Evolutionary conservation across 2,329 filamentous ascomycete species (phyloP), one percentile per base, ranked within the genome.

Genomic region (Amphichorda felina): DNA sequence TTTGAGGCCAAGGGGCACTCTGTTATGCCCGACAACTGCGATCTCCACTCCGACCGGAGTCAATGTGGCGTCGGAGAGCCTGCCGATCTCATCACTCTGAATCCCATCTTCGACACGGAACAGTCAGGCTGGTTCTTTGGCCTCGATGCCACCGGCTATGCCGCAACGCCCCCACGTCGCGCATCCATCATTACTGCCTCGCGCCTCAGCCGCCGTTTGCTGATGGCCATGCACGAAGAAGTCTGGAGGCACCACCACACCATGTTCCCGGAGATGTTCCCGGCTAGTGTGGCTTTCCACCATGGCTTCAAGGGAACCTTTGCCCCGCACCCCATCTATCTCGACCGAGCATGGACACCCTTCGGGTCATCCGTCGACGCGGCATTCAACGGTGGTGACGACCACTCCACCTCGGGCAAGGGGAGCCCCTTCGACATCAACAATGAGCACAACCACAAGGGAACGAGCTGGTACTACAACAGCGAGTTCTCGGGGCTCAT

Each of bases 391-490:
- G 78, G 73, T 19, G 80, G 81, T 17, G 63, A 70, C n/a, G 73
- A 80, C 45, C 75, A 76, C 41, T 76, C 72, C 2, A 70, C 76
- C 0, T 72, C 77, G 7, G 74, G 80, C 2, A 62, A 65, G 21
- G 76, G 80, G 25, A 79, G 75, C 27, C 70, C 82, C 6, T 86
- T 81, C 45, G 75, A 79, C 38, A 48, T 68, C 15, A 68, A 72
- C 43, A 77, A 85, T 36, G 85, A 93, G 57, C 82, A 86, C 54
- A 88, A 88, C 55, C 86, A 89, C 61, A 74, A 75, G 46, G 83
- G 85, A 11, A 79, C 79, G 30, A 86, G 72, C 30, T 94, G 83
- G 82, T 93, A 89, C 56, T 93, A 86, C 56, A 82, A 86, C 46
- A 78, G 78, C 16, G 72, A 78, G 34, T 93, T 91, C 49, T 77